phyloP scores from a whole-genome alignment of 257 asterid species.

The Coffea eugenioides region DNA sequence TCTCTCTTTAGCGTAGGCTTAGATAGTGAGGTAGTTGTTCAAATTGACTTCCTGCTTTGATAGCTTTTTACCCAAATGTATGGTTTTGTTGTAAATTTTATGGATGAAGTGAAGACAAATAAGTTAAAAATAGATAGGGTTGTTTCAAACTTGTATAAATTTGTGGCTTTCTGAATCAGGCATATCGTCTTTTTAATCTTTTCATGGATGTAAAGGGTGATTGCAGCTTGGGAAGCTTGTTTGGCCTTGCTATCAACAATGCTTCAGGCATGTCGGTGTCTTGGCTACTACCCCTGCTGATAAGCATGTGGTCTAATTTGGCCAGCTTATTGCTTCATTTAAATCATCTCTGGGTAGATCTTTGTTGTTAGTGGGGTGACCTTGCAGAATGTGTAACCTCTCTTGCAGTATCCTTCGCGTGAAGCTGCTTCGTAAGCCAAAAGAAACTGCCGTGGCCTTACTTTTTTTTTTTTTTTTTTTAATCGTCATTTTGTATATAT shows the following conservation, averaged over 20 bases:
- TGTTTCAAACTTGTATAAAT: conserved; percentile 7
- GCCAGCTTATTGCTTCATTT: conserved; percentile 1
- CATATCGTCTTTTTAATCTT: not conserved
- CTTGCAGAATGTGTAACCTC: not conserved
- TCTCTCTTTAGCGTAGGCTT: conserved; percentile 6
- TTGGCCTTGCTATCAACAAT: not conserved
- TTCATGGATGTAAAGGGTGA: not conserved
- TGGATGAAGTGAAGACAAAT: conserved; percentile 10
- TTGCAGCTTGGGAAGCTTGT: conserved; percentile 1
- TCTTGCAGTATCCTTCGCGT: not conserved
- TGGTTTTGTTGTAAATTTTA: conserved; percentile 22
- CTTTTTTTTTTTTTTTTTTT: too few relatives aligned
- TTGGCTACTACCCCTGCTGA: not conserved
- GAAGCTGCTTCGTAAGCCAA: not conserved
- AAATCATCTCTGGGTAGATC: not conserved
- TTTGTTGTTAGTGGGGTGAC: not conserved
- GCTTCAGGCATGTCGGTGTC: not conserved
- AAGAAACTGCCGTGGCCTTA: not conserved
- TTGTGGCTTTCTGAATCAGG: not conserved
- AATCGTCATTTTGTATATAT: too few relatives aligned
- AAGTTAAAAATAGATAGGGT: not conserved
- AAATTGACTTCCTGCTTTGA: not conserved
- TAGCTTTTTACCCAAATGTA: conserved; percentile 10
- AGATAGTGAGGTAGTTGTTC: conserved; percentile 14
- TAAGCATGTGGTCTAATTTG: not conserved